These are phyloP conservation scores for Durotheca rogersii DNA, from an alignment of 495 filamentous ascomycete genomes.

Conservation along the genomic window DNA sequence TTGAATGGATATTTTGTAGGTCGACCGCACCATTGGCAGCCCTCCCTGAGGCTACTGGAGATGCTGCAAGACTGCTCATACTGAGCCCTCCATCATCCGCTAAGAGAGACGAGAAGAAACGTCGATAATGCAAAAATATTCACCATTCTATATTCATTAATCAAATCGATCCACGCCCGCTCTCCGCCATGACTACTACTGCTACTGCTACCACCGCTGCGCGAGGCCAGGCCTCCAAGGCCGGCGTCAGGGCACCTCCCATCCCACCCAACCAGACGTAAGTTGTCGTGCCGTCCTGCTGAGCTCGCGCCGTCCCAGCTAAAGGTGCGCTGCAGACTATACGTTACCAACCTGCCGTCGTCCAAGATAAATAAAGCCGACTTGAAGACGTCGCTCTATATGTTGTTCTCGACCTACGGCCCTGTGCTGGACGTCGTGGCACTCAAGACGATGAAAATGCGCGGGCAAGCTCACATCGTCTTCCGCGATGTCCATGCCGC, in stretches of 20 bases:
- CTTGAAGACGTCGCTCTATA: constrained; percentile 80
- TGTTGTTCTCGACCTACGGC: constrained; percentile 90
- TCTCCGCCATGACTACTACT: constrained; percentile 18
- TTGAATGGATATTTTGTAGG: too few relatives aligned
- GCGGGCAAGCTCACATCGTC: constrained; percentile 91
- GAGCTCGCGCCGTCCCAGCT: constrained; percentile 31
- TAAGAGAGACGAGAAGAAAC: not conserved
- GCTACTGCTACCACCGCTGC: constrained; percentile 11
- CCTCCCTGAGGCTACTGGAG: too few relatives aligned
- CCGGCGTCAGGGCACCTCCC: constrained; percentile 43
- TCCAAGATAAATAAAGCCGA: constrained; percentile 84
- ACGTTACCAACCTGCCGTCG: constrained; percentile 77
- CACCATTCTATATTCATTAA: not conserved
- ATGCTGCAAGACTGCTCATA: too few relatives aligned
- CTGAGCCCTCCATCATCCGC: too few relatives aligned
- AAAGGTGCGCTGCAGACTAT: constrained; percentile 59
- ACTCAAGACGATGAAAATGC: constrained; percentile 83
- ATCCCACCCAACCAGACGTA: constrained; percentile 72
- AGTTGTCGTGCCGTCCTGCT: constrained; percentile 28
- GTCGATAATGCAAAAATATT: not conserved
- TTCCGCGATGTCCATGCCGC: constrained; percentile 84
- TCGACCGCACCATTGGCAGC: too few relatives aligned
- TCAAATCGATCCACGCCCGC: too few relatives aligned
- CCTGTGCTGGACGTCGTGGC: constrained; percentile 92
- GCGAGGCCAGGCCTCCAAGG: constrained; percentile 24